Percentiles rank a stretch among this genome's conserved stretches.
Evolutionary conservation across 2,329 filamentous ascomycete species (phyloP).

Genomic region (Aspergillus vadensis): DNA sequence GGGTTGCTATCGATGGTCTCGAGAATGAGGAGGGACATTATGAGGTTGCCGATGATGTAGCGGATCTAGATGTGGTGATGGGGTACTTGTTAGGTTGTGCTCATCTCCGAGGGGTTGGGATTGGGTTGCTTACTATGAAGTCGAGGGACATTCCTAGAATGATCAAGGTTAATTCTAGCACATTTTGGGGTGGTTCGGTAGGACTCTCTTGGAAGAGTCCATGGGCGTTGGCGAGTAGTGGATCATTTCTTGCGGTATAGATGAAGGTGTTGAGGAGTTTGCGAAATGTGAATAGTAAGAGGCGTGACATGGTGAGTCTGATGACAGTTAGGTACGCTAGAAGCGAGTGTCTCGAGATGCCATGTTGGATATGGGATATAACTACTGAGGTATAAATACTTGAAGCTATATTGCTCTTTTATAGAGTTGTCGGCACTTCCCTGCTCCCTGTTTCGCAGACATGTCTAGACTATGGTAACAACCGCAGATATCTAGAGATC

Average conservation of each 20-base stretch:
- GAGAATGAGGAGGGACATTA: conserved; percentile 9
- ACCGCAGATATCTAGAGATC: too few relatives aligned
- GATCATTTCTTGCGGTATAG: conserved; percentile 4
- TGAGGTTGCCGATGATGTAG: not conserved
- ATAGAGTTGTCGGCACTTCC: too few relatives aligned
- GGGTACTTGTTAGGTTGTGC: too few relatives aligned
- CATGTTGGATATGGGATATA: too few relatives aligned
- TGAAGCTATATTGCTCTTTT: too few relatives aligned
- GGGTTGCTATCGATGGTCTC: not conserved
- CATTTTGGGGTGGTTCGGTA: not conserved
- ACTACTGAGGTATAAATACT: too few relatives aligned
- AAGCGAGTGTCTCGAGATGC: too few relatives aligned
- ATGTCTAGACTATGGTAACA: too few relatives aligned
- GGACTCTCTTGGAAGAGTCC: not conserved
- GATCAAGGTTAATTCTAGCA: not conserved
- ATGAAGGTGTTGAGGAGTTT: conserved; percentile 9
- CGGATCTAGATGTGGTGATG: not conserved
- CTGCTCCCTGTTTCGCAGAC: too few relatives aligned
- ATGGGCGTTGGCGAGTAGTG: conserved; percentile 8
- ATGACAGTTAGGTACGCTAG: too few relatives aligned
- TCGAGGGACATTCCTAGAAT: not conserved
- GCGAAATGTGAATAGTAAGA: not conserved
- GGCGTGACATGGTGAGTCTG: too few relatives aligned
- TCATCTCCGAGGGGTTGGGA: not conserved
- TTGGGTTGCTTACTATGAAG: not conserved